Percentiles rank a stretch among this genome's conserved stretches.
phyloP scores from a whole-genome alignment of 2,329 filamentous ascomycete species.

The Massarina eburnea region DNA sequence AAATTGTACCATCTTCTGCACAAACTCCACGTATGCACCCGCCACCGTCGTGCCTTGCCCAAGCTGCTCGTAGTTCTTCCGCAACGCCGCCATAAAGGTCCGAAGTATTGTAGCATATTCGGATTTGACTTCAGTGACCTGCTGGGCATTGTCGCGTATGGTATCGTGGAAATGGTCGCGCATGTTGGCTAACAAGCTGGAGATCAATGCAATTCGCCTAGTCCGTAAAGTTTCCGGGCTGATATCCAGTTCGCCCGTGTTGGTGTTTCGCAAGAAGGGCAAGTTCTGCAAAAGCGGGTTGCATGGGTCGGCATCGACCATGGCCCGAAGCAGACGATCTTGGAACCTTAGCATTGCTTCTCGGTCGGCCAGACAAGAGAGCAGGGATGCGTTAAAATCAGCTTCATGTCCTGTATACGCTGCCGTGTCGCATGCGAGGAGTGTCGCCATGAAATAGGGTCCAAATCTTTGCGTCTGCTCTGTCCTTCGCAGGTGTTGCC shows the following conservation, averaged over 20 bases:
- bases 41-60: conserved; percentile 42
- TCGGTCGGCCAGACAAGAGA: conserved; percentile 60
- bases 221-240: conserved; percentile 55
- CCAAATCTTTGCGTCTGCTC: conserved; percentile 49
- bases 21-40: conserved; percentile 62
- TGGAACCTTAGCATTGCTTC: conserved; percentile 64
- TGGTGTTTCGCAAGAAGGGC: conserved; percentile 53
- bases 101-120: conserved; percentile 56
- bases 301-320: conserved; percentile 51
- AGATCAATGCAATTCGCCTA: conserved; percentile 58
- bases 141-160: conserved; percentile 28
- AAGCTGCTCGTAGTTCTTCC: conserved; percentile 60
- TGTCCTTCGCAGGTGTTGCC: conserved; percentile 50
- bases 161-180: conserved; percentile 49
- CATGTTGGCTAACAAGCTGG: conserved; percentile 61
- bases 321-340: conserved; percentile 55
- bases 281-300: conserved; percentile 59
- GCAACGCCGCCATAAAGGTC: conserved; percentile 63
- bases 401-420: conserved; percentile 49
- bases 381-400: conserved; percentile 56
- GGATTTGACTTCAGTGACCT: conserved; percentile 42
- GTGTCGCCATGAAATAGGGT: conserved; percentile 47
- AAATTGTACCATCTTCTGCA: conserved; percentile 60
- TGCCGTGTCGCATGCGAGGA: conserved; percentile 43
- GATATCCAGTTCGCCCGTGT: conserved; percentile 49